Conservation (phyloP, 1,139 yeast species). For the Zygoascus hellenicus region DNA sequence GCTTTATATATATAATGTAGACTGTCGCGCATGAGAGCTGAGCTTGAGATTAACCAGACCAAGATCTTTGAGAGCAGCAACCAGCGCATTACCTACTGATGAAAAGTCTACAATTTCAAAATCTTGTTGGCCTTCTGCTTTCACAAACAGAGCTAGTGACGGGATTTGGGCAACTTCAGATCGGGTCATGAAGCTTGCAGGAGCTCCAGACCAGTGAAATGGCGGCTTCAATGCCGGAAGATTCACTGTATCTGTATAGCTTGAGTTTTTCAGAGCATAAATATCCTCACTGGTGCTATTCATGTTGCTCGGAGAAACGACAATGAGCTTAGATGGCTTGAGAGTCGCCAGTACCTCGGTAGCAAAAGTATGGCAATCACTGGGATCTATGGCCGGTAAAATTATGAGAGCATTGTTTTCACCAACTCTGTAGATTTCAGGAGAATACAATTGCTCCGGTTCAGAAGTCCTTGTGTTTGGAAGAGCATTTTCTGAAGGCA, state of each 20-base stretch:
- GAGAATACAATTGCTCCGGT: conserved; percentile 12
- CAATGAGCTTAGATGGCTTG: conserved; percentile 16
- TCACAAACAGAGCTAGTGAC: conserved; percentile 23
- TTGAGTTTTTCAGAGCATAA: conserved; percentile 14
- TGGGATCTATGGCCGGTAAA: conserved; percentile 19
- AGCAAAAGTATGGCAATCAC: conserved; percentile 20
- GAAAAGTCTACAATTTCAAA: conserved; percentile 23
- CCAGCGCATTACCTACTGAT: conserved; percentile 3
- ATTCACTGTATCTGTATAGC: not conserved
- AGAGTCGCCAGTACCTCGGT: conserved; percentile 14
- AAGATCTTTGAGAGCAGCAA: not conserved
- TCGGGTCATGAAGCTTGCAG: conserved; percentile 24
- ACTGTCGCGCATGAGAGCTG: no score
- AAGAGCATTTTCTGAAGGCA: conserved; percentile 3
- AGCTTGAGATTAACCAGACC: not conserved
- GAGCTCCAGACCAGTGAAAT: conserved; percentile 25
- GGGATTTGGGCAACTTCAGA: conserved; percentile 18
- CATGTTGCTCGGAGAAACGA: conserved; percentile 21
- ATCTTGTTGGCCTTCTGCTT: conserved; percentile 30
- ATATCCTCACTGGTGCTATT: conserved; percentile 16
- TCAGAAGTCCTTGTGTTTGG: not conserved
- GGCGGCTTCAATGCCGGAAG: conserved; percentile 23
- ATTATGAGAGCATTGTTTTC: conserved; percentile 9
- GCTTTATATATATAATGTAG: no score
- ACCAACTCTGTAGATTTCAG: conserved; percentile 11